Conservation (phyloP, 768 basidiomycete genomes). For the Russula sp. region DNA sequence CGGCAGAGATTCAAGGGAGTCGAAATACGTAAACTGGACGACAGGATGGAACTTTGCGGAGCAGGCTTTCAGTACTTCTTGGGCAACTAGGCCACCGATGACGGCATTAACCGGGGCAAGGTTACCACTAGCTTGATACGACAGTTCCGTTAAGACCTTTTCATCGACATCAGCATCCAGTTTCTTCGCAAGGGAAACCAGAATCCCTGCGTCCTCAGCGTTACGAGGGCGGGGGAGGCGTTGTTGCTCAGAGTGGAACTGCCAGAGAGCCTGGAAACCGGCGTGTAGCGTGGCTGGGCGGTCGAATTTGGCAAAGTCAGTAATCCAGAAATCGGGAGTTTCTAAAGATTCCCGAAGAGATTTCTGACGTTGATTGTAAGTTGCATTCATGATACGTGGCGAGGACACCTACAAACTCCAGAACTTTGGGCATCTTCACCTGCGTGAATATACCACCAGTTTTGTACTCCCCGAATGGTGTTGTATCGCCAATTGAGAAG, state of each 20-base stretch:
- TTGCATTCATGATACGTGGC: not conserved
- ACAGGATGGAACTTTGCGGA: slow-evolving; percentile 98
- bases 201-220: slow-evolving; percentile 61
- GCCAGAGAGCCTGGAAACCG: slow-evolving; percentile 90
- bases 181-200: slow-evolving; percentile 77
- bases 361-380: slow-evolving; percentile 55
- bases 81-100: slow-evolving; percentile 95
- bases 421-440: slow-evolving; percentile 97
- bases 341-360: slow-evolving; percentile 79
- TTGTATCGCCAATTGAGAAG: slow-evolving; percentile 92
- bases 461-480: slow-evolving; percentile 67
- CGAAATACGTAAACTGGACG: slow-evolving; percentile 93
- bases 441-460: slow-evolving; percentile 94
- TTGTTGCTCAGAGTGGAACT: slow-evolving; percentile 58
- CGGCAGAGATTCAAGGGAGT: slow-evolving; percentile 94
- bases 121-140: slow-evolving; percentile 90
- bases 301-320: slow-evolving; percentile 97
- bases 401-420: slow-evolving; percentile 73
- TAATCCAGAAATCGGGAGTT: slow-evolving; percentile 83
- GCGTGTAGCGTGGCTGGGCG: slow-evolving; percentile 85
- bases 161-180: slow-evolving; percentile 73
- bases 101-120: slow-evolving; percentile 88
- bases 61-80: slow-evolving; percentile 94
- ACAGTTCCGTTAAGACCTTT: slow-evolving; percentile 73
- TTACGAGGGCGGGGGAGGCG: slow-evolving; percentile 81